Evolutionary conservation across 176 grass and related monocot species (phyloP), one percentile per base, ranked within the genome.

Genomic region (Eragrostis curvula): DNA sequence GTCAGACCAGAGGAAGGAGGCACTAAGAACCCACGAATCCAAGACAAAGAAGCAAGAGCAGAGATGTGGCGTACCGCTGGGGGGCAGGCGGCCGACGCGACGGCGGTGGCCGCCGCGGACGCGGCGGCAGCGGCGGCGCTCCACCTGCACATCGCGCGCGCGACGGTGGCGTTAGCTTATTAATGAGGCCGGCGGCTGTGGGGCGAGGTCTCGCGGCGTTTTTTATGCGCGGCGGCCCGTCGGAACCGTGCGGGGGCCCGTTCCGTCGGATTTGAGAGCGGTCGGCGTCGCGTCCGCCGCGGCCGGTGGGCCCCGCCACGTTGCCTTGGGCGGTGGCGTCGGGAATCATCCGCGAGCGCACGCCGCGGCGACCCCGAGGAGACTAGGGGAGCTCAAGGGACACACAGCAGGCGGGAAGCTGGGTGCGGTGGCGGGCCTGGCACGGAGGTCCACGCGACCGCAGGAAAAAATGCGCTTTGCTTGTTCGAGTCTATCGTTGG

Each of bases 191-290:
- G 50, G 50, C 50, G 6, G 6, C 43, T 7, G 9, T 8, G 47
- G 12, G 47, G 7, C 64, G 64, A 32, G 11, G 32, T 2, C 32
- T 36, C 1, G 10, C 9, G 41, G 66, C 20, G 7, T 15, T 25
- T 45, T 69, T 69, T 69, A 69, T 45, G 7, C 0, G 14, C 12
- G 14, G 8, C 8, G 43, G 6, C 6, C 15, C 65, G 20, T 44
- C 40, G 66, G 66, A 68, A 68, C 40, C 40, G 66, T 68, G 40
- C 20, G 66, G 40, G n/a, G 66, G 66, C 40, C 20, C 20, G n/a
- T 40, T 57, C 9, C 50, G 32, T 58, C 52, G 60, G 75, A 66
- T 67, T 79, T 44, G 75, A 78, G 72, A 42, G 72, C 72, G 20
- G 30, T 13, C 20, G 20, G 71, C 72, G 72, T 48, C 42, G 44